Evolutionary conservation across 345 rosid species (phyloP), one percentile per base, ranked within the genome.

Genomic region (Ceriops decandra): DNA sequence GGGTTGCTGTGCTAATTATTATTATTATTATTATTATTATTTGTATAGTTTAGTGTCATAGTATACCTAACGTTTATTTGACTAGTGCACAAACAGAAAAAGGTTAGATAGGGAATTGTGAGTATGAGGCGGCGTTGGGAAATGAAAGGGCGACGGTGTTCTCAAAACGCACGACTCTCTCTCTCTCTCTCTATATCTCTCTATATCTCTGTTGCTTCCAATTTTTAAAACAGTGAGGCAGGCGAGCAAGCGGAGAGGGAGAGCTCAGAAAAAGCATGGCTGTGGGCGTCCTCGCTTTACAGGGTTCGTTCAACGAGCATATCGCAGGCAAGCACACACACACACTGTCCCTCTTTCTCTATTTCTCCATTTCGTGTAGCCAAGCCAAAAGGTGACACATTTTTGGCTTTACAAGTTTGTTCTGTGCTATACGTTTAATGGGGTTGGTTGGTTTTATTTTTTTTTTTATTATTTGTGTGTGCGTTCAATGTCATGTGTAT

Each of bases 241-340:
- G 27, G 26, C 27, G 13, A 11, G 11, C 57, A 2, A 11, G 27
- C 28, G 26, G 26, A 24, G 26, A 24, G 27, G 27, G 57, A n/a
- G 26, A n/a, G 57, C 49, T 13, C 3, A 2, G 21, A 2, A n/a
- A 31, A 32, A 33, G 64, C 47, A 92, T 91, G 97, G 85, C 86
- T 65, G 96, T 91, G 67, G 99, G 99, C 65, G 97, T 95, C 20
- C 87, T 95, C 70, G 97, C 97, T 65, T 80, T 95, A 51, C 97
- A 95, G 84, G 99, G 97, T 27, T 95, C 99, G 72, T 93, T 91
- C 82, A 93, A 93, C 85, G 98, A 93, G 74, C 97, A 93, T 85
- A 83, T 93, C 38, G 88, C 98, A 76, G 95, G 90, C 75, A 75
- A 59, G 56, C 28, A 38, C 47, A 66, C 66, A 47, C 21, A 56